Evolutionary conservation across 2,329 filamentous ascomycete species (phyloP), one percentile per base, ranked within the genome.

Genomic region (Albifimbria verrucaria): DNA sequence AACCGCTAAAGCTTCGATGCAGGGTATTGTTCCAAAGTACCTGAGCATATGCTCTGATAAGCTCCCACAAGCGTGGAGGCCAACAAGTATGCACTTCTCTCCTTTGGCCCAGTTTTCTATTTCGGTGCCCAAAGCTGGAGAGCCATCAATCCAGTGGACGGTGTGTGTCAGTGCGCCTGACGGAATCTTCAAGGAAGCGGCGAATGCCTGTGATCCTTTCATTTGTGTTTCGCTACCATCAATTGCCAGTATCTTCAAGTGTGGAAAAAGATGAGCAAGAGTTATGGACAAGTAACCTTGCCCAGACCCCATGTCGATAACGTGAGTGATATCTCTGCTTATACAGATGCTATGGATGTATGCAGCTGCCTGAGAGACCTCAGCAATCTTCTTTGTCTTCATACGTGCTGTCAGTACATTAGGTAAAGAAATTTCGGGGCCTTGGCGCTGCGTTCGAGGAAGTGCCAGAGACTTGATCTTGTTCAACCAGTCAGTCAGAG

Each of bases 1-100:
- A 2, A 62, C 63, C 0, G 58, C 67, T 2, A 69, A 50, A 17
- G 52, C 50, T 2, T 55, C 49, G 28, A 69, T 59, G 10, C 52
- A 65, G 2, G 57, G 50, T 0, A 59, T 42, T 1, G 51, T 45
- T 9, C 56, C 48, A 47, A 68, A 69, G 48, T 68, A 68, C 7
- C 62, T 55, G 9, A 69, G 43, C 65, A 69, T 68, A 49, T 67
- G 62, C 54, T 69, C 67, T 1, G 66, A 67, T 7, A 69, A 54
- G n/a, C 55, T 64, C 2, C 67, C 67, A 46, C 67, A 69, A 2
- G 66, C 66, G 42, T 69, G 67, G 1, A 69, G 57, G 1, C 67
- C 66, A 20, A 69, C 64, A 22, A 69, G 61, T 55, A 69, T 61
- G 51, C 67, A 69, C 15, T 42, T 57, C 44, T 67, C 49, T 1